These are phyloP conservation scores for Fusarium pseudonygamai DNA, from an alignment of 2,329 filamentous ascomycete species.

Conservation along the genomic window DNA sequence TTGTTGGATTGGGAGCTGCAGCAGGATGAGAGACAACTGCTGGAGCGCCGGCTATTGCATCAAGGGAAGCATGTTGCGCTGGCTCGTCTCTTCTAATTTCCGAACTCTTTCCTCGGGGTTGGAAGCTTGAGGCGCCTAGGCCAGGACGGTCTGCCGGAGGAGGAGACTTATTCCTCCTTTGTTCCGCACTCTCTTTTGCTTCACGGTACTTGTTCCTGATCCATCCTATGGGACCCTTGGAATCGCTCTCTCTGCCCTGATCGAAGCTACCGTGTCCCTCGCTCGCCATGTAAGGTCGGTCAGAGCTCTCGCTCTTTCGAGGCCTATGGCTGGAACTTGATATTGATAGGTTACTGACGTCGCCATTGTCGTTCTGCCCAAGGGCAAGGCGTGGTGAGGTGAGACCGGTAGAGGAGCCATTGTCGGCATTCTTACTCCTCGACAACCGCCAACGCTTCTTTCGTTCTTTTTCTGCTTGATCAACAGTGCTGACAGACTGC, in stretches of 20 bases:
- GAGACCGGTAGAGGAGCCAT: constrained; percentile 54
- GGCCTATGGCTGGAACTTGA: constrained; percentile 66
- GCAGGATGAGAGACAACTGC: constrained; percentile 3
- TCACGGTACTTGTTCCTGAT: constrained; percentile 69
- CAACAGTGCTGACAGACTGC: constrained; percentile 46
- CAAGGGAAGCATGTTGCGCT: constrained; percentile 16
- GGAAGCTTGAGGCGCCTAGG: constrained; percentile 41
- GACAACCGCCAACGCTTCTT: constrained; percentile 79
- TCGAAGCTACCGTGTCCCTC: constrained; percentile 54
- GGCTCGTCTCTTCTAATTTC: constrained; percentile 55
- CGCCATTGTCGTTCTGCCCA: constrained; percentile 71
- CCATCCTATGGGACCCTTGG: constrained; percentile 65
- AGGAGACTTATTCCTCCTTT: constrained; percentile 66
- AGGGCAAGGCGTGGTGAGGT: constrained; percentile 58
- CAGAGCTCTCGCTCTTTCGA: constrained; percentile 62
- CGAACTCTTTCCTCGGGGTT: constrained; percentile 58
- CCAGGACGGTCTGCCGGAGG: constrained; percentile 54
- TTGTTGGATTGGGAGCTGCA: constrained; percentile 3
- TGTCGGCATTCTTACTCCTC: constrained; percentile 67
- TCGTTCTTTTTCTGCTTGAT: constrained; percentile 71
- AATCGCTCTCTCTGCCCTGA: constrained; percentile 55
- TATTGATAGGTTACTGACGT: constrained; percentile 73
- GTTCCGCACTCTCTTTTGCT: constrained; percentile 65
- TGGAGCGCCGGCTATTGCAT: constrained; percentile 20
- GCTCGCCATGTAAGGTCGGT: constrained; percentile 51